Evolutionary conservation across 306 rosid species (phyloP).

Genomic region (Cucurbita moschata): DNA sequence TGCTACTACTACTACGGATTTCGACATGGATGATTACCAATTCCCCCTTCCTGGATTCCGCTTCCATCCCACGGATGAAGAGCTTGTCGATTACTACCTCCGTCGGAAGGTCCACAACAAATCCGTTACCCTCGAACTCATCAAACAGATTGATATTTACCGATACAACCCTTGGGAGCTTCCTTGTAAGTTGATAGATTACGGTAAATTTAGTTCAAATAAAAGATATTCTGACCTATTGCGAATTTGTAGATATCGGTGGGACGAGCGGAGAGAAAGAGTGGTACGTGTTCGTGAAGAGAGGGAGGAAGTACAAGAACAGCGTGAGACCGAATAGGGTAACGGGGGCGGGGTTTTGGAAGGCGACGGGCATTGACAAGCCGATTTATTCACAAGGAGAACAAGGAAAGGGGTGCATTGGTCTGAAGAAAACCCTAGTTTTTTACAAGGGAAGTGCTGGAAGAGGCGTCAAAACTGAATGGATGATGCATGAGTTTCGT

Average conservation of each 20-base stretch:
- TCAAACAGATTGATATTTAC: slow-evolving; percentile 78
- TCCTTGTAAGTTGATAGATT: slow-evolving; percentile 41
- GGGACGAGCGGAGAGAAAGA: slow-evolving; percentile 20
- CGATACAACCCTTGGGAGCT: slow-evolving; percentile 36
- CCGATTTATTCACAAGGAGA: slow-evolving; percentile 27
- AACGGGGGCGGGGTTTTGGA: slow-evolving; percentile 25
- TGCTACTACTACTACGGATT: neutral
- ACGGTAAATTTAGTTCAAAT: neutral
- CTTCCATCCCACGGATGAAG: slow-evolving; percentile 90
- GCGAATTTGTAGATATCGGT: slow-evolving; percentile 4
- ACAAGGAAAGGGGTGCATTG: slow-evolving; percentile 26
- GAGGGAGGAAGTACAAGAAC: slow-evolving; percentile 25
- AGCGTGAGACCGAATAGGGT: slow-evolving; percentile 28
- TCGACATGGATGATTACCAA: slow-evolving; percentile 1
- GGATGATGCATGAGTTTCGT: slow-evolving; percentile 99
- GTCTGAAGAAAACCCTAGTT: slow-evolving; percentile 80
- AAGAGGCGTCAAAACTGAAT: slow-evolving; percentile 83
- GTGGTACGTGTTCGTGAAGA: slow-evolving; percentile 24
- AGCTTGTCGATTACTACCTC: slow-evolving; percentile 75
- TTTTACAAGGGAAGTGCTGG: slow-evolving; percentile 82
- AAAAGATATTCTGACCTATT: neutral
- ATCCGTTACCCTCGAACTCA: slow-evolving; percentile 45
- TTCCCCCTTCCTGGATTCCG: slow-evolving; percentile 74
- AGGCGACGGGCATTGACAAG: slow-evolving; percentile 29
- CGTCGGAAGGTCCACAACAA: slow-evolving; percentile 57